Conservation (phyloP, 2,329 filamentous ascomycete species). For the Fusarium citri region DNA sequence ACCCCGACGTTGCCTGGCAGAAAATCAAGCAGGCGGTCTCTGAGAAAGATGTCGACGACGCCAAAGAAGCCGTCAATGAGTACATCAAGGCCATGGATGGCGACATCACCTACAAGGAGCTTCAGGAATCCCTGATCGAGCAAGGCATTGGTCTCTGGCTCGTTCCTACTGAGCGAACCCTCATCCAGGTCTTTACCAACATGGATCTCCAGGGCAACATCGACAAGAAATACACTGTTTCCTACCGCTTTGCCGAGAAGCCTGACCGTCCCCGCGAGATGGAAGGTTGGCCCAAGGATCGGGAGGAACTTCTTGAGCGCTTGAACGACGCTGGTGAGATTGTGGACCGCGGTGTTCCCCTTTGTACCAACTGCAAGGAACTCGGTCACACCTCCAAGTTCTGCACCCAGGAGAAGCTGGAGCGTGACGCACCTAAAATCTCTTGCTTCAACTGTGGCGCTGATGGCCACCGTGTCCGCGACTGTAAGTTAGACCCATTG, state of each 20-base stretch:
- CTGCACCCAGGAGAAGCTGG: constrained; percentile 69
- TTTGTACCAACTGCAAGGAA: constrained; percentile 73
- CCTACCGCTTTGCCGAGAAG: constrained; percentile 69
- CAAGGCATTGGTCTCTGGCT: constrained; percentile 68
- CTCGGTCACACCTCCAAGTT: constrained; percentile 71
- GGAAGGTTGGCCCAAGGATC: constrained; percentile 67
- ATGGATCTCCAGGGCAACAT: constrained; percentile 79
- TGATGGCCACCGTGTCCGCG: constrained; percentile 74
- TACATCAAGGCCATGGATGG: constrained; percentile 71
- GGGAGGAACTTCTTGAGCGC: constrained; percentile 71
- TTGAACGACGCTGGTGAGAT: constrained; percentile 75
- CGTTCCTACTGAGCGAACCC: constrained; percentile 70
- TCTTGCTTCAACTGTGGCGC: constrained; percentile 74
- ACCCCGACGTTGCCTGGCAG: constrained; percentile 68
- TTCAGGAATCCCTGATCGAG: constrained; percentile 70
- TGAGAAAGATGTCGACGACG: constrained; percentile 70
- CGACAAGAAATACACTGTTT: constrained; percentile 72
- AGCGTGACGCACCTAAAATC: constrained; percentile 61
- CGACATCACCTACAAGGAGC: constrained; percentile 66
- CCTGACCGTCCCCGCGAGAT: constrained; percentile 69
- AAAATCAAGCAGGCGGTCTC: constrained; percentile 64
- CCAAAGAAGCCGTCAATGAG: constrained; percentile 68
- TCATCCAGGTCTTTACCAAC: constrained; percentile 70
- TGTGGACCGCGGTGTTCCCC: constrained; percentile 67
- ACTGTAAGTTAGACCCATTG: constrained; percentile 65